Evolutionary conservation across 495 filamentous ascomycete species (phyloP), one percentile per base, ranked within the genome.

Genomic region (Glarea lozoyensis): DNA sequence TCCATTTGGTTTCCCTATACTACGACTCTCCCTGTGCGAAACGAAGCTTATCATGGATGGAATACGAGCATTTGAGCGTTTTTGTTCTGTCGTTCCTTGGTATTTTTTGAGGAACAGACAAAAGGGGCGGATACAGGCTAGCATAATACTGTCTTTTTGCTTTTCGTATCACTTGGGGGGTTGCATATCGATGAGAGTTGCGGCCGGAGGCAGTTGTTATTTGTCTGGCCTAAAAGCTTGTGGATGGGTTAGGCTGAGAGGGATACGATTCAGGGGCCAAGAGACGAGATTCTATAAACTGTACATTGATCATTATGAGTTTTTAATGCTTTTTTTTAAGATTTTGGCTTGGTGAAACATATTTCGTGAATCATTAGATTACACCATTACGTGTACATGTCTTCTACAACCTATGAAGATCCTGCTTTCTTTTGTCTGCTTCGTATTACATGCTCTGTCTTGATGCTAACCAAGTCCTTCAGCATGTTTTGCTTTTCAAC

Each of bases 31-130:
- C 27, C 42, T 4, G 41, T 43, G 20, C n/a, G 18, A 45, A 45
- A 45, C 34, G 42, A 50, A 32, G 37, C 31, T 30, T 33, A 27
- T 23, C 36, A 42, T 45, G 32, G 31, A 34, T 34, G 12, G 31
- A 34, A 36, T 42, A 10, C n/a, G 31, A 36, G 41, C 41, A 9
- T 49, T 48, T 49, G 50, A 54, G 42, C 51, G 46, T 47, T 49
- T 40, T 43, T 37, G 39, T 33, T 36, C 30, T 45, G 16, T 15
- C 27, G 23, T 41, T 49, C 39, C 34, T 45, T 40, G 33, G 40
- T 33, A 19, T 42, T 19, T 22, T 21, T 11, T 17, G 29, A 40
- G 32, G 30, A 29, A 19, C 32, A 32, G 35, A 16, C n/a, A 27
- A 11, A 24, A 17, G 46, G 10, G 42, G 34, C 20, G 34, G 40